Percentiles rank a stretch among this genome's conserved stretches.
Evolutionary conservation across 345 rosid species (phyloP).

Genomic region (Melastoma malabathricum): DNA sequence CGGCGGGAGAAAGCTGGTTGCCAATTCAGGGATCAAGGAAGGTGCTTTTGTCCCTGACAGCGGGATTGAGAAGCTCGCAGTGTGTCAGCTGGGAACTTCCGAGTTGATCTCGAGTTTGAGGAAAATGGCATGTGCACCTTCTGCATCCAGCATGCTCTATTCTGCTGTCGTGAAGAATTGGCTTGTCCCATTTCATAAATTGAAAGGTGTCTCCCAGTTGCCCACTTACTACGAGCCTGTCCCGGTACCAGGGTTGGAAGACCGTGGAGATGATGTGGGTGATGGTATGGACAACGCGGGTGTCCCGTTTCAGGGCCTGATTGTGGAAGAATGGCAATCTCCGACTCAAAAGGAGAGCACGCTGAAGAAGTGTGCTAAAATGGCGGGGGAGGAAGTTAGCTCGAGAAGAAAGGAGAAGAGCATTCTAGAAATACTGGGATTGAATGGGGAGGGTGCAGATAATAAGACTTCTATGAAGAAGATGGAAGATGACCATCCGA

Average conservation of each 20-base stretch:
- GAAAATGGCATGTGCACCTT: conserved; percentile 24
- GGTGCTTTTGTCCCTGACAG: conserved; percentile 53
- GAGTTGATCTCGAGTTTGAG: conserved; percentile 37
- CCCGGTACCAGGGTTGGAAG: conserved; percentile 60
- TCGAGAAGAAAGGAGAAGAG: conserved; percentile 70
- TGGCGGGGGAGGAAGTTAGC: conserved; percentile 22
- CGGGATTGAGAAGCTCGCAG: conserved; percentile 34
- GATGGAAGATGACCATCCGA: neutral
- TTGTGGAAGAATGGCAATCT: conserved; percentile 28
- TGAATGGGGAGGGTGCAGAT: conserved; percentile 9
- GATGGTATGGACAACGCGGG: conserved; percentile 19
- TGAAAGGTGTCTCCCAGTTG: conserved; percentile 36
- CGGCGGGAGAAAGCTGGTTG: conserved; percentile 12
- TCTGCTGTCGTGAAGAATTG: conserved; percentile 38
- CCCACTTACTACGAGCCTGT: conserved; percentile 33
- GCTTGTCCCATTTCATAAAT: conserved; percentile 54
- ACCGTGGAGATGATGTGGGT: conserved; percentile 18
- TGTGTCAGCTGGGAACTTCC: conserved; percentile 30
- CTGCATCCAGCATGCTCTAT: conserved; percentile 30
- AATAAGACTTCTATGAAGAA: conserved; percentile 7
- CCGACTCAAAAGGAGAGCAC: conserved; percentile 13
- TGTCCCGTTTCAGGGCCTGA: conserved; percentile 22
- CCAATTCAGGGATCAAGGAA: conserved; percentile 57
- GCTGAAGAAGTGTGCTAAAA: conserved; percentile 23
- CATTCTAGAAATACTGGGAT: conserved; percentile 62